Evolutionary conservation across 1,139 yeast species (phyloP), one percentile per base, ranked within the genome.

Genomic region (Hyphopichia fennica): DNA sequence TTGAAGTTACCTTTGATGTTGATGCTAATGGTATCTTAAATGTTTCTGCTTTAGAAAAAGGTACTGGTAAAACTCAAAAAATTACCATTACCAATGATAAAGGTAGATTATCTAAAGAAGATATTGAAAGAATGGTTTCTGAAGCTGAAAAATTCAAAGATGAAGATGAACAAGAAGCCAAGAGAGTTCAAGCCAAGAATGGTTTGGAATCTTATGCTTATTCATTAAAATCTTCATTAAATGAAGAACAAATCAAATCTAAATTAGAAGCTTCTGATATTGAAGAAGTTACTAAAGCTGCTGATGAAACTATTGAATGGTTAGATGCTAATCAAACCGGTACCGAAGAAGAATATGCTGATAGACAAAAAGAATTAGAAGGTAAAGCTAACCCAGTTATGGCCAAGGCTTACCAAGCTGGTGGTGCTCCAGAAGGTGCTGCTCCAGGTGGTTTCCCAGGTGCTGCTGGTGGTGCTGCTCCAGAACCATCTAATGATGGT

Each of bases 21-120:
- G 97, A 90, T 67, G 96, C 96, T 52, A 89, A 89, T 65, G 97
- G 97, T 75, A 90, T 90, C 67, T 78, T 90, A 72, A 91, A 88
- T 72, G 98, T 91, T 49, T 79, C 90, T 51, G 98, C 97, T 47
- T 75, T 86, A 49, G 98, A 91, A 69, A 91, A 91, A 79, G 97
- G 96, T 65, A 91, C 98, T 51, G 96, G 96, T 65, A 72, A 72
- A 64, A 64, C 75, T 56, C 75, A 72, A 67, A 63, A 72, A 62
- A 72, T 72, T 53, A 72, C 78, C 51, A 72, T 72, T 53, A 72
- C 76, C 57, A 72, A 72, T 61, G 77, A 72, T 55, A 72, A 72
- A 65, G 77, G 77, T 62, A 72, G 78, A 69, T 71, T 72, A 59
- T 71, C 77, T 41, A 71, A 72, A 66, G 77, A 72, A 60, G 77